Conservation (phyloP, 768 basidiomycete species). For the Boletales sp. region DNA sequence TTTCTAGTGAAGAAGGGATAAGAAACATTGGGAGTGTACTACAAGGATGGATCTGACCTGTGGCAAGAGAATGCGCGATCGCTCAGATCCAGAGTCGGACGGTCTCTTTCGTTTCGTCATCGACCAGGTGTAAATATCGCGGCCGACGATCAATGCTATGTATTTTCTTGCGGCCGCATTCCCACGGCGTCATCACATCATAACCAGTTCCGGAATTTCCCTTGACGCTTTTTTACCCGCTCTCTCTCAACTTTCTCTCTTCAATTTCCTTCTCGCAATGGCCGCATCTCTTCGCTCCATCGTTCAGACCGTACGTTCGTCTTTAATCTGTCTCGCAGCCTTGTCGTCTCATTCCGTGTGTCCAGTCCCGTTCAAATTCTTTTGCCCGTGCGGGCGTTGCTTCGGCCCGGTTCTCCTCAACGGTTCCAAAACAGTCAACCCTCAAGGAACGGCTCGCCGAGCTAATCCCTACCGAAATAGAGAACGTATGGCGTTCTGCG, state of each 20-base stretch:
- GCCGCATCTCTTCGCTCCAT: conserved; percentile 38
- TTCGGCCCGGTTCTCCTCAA: conserved; percentile 61
- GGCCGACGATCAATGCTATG: no score
- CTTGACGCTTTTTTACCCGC: conserved; percentile 11
- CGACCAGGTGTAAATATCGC: no score
- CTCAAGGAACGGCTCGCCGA: conserved; percentile 92
- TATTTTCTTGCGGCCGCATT: background rate
- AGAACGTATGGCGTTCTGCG: conserved; percentile 26
- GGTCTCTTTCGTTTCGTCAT: conserved; percentile 30
- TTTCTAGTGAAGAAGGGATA: conserved; percentile 48
- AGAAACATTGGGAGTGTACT: background rate
- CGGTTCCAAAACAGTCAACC: conserved; percentile 61
- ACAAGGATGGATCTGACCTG: conserved; percentile 36
- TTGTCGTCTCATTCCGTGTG: conserved; percentile 6
- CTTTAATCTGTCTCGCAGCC: conserved; percentile 10
- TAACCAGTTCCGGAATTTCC: conserved; percentile 23
- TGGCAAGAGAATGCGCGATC: conserved; percentile 36
- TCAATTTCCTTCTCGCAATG: conserved; percentile 33
- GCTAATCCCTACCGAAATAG: conserved; percentile 82
- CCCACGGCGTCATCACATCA: conserved; percentile 11
- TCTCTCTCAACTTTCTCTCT: background rate
- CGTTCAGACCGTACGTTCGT: conserved; percentile 32
- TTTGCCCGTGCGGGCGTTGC: conserved; percentile 41
- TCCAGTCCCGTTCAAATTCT: conserved; percentile 47
- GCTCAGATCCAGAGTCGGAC: background rate